phyloP scores from a whole-genome alignment of 768 basidiomycete genomes.

The Pisolithus sp. region DNA sequence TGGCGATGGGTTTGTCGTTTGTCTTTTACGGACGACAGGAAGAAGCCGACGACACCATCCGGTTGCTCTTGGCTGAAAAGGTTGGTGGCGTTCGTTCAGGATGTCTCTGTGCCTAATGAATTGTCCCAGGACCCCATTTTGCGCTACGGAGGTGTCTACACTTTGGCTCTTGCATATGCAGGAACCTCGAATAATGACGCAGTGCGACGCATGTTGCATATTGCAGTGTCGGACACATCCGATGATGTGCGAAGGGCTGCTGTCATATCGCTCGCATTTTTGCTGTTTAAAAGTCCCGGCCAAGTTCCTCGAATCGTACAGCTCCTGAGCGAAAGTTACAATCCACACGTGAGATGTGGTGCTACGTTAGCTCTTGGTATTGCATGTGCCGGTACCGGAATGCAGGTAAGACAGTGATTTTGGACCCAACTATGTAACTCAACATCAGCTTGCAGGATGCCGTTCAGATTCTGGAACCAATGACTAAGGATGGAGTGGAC shows the following conservation, averaged over 20 bases:
- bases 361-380: constrained; percentile 95
- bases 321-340: constrained; percentile 95
- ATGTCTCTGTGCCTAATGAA: not conserved
- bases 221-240: constrained; percentile 96
- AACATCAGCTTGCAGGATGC: constrained; percentile 59
- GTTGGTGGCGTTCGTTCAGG: constrained; percentile 33
- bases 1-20: constrained; percentile 89
- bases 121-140: constrained; percentile 81
- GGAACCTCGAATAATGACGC: constrained; percentile 94
- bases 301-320: constrained; percentile 98
- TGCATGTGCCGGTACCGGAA: constrained; percentile 94
- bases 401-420: constrained; percentile 51
- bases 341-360: constrained; percentile 96
- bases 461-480: constrained; percentile 91
- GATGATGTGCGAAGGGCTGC: constrained; percentile 97
- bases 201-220: constrained; percentile 84
- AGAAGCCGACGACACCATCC: constrained; percentile 81
- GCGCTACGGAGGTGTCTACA: constrained; percentile 97
- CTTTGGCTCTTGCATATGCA: constrained; percentile 92
- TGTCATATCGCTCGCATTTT: constrained; percentile 91
- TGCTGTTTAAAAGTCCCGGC: constrained; percentile 93
- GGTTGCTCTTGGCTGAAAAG: constrained; percentile 77
- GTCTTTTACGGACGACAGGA: constrained; percentile 91
- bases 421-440: not conserved
- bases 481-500: constrained; percentile 97